Evolutionary conservation across 768 basidiomycete genomes (phyloP), one percentile per base, ranked within the genome.

Genomic region (Psilocybe cubensis): DNA sequence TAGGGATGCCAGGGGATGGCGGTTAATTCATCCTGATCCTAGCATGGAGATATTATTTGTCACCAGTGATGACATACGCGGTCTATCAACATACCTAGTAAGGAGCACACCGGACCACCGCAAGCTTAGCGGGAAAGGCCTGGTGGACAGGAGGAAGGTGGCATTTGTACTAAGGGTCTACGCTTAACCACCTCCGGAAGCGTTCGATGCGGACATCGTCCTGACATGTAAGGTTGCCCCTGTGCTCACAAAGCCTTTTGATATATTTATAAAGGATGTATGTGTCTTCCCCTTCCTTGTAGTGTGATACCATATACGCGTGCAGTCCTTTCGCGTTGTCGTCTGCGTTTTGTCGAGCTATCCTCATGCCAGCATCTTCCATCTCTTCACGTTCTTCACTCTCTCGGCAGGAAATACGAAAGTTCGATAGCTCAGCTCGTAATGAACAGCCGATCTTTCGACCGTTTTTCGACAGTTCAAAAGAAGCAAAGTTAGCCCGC

Each of bases 401-500:
- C 5, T 38, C 35, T n/a, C 12, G 35, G 35, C 8, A 38, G 5
- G 27, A 38, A 25, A 53, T 44, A 1, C 51, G 54, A 21, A n/a
- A 27, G 20, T 4, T 8, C 11, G 23, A 46, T 24, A 25, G 24
- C 17, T 4, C 41, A 4, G 8, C 41, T 14, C n/a, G 35, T 35
- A 9, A 40, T 23, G 43, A 40, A 24, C 8, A 29, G 8, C 47
- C 18, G 12, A 27, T 40, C 9, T 20, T 25, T 28, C 33, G 55
- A 40, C 29, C 52, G 10, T 76, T 74, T 57, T 68, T 72, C 24
- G 74, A 74, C 59, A 64, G 66, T 23, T 61, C 67, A 42, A 50
- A 52, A 11, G 60, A 63, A 50, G 62, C 44, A n/a, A 57, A 62
- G 0, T 53, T 64, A 0, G 71, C 71, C n/a, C 78, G 84, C 29